phyloP scores from a whole-genome alignment of 2,329 filamentous ascomycete species.

The Beauveria sp. region DNA sequence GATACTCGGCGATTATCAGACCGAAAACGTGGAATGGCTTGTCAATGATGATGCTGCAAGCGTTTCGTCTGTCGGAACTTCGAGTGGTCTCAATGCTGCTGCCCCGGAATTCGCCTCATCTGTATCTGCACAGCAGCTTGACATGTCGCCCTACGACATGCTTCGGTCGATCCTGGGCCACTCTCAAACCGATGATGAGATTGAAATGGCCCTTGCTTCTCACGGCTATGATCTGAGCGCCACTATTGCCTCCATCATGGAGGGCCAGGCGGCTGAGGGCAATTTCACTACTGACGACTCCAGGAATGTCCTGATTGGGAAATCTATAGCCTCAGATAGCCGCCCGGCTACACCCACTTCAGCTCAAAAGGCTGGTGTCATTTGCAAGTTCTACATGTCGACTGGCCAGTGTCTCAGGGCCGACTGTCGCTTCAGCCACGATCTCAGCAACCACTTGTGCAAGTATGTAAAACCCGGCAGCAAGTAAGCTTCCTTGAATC shows the following conservation, averaged over 20 bases:
- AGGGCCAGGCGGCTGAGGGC: conserved; percentile 47
- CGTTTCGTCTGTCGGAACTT: conserved; percentile 65
- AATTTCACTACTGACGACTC: conserved; percentile 39
- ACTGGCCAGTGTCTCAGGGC: conserved; percentile 92
- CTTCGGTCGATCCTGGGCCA: conserved; percentile 89
- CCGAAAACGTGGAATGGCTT: conserved; percentile 94
- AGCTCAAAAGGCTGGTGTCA: conserved; percentile 74
- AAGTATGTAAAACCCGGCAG: conserved; percentile 61
- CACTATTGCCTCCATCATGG: conserved; percentile 84
- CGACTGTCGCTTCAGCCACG: conserved; percentile 95
- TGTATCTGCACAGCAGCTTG: conserved; percentile 56
- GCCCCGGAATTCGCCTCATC: conserved; percentile 65
- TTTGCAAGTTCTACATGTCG: conserved; percentile 95
- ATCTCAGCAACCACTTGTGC: conserved; percentile 92
- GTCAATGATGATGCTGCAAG: conserved; percentile 82
- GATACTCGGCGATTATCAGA: conserved; percentile 83
- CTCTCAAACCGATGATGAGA: conserved; percentile 84
- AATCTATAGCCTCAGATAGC: conserved; percentile 72
- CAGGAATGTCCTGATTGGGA: conserved; percentile 74
- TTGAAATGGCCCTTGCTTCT: conserved; percentile 79
- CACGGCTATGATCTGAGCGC: conserved; percentile 92
- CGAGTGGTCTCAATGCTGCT: conserved; percentile 67
- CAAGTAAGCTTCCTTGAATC: too few species aligned
- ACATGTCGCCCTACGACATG: conserved; percentile 99
- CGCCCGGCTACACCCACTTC: conserved; percentile 70